Conservation (phyloP, 495 filamentous ascomycete genomes). For the Hypoxylon lienhwacheense region DNA sequence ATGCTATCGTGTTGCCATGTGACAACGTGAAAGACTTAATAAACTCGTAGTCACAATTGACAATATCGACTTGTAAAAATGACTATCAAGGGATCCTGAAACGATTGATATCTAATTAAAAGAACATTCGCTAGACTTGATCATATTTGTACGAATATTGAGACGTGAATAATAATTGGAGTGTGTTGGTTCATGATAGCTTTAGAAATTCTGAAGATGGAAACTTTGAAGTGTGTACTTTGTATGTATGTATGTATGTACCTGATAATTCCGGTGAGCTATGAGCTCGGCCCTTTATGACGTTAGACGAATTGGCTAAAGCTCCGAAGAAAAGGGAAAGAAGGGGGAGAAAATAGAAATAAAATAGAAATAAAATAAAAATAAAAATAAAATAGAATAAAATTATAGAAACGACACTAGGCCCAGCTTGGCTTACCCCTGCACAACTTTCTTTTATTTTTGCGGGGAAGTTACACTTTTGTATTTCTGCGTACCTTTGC, state of each 20-base stretch:
- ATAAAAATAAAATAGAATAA: conserved; percentile 15
- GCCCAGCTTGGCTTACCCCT: conserved; percentile 5
- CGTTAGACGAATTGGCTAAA: conserved; percentile 21
- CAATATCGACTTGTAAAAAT: not conserved
- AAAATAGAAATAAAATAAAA: conserved; percentile 16
- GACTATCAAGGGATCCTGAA: no score
- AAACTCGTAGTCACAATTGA: conserved; percentile 5
- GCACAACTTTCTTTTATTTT: conserved; percentile 9
- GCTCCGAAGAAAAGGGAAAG: conserved; percentile 1
- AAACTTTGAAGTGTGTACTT: no score
- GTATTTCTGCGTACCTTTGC: conserved; percentile 16
- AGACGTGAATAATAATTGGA: no score
- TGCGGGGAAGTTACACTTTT: conserved; percentile 6
- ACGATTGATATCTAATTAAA: no score
- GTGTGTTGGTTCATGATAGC: no score
- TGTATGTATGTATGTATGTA: conserved; percentile 4
- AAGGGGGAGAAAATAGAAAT: conserved; percentile 9
- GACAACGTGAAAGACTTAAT: conserved; percentile 14
- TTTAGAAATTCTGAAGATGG: no score
- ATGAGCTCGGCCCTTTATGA: conserved; percentile 27
- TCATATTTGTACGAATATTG: no score
- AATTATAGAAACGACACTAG: no score
- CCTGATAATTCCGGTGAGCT: conserved; percentile 15
- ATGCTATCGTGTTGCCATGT: conserved; percentile 27
- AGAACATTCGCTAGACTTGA: no score